These are phyloP conservation scores for Solanum neorickii DNA, from an alignment of 257 asterid genomes.

Conservation along the genomic window DNA sequence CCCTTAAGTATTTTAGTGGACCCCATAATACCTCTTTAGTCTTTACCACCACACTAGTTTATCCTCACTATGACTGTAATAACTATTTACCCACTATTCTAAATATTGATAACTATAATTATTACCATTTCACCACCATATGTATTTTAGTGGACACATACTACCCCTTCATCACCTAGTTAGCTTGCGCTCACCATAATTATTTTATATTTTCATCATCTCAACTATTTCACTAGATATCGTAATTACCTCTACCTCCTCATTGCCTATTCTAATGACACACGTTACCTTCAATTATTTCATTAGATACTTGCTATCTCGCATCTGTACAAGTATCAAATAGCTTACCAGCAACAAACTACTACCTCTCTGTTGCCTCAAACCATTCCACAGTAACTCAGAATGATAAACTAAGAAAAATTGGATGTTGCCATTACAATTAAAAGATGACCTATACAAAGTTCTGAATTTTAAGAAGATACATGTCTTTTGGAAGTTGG, in stretches of 20 bases:
- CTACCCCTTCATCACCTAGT: neutral
- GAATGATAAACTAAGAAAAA: too few relatives aligned
- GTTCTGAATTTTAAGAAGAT: too few relatives aligned
- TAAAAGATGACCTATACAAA: neutral
- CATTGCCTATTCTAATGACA: neutral
- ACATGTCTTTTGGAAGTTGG: too few relatives aligned
- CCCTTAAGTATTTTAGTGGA: too few relatives aligned
- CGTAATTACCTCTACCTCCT: neutral
- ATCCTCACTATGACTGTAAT: neutral
- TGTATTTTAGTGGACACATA: neutral
- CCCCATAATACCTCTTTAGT: too few relatives aligned
- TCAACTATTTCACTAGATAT: neutral
- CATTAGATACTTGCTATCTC: too few relatives aligned
- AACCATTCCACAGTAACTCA: too few relatives aligned
- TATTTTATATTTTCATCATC: neutral
- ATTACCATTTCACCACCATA: neutral
- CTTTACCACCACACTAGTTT: neutral
- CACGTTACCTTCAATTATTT: too few relatives aligned
- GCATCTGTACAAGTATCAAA: neutral
- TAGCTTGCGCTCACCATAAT: neutral
- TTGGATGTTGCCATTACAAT: neutral
- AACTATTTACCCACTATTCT: neutral
- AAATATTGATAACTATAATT: neutral
- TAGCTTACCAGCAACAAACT: neutral
- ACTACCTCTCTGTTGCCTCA: neutral